Base-by-base conservation (phyloP, 2,329 filamentous ascomycete genomes). In the Blastomyces emzantsi region DNA sequence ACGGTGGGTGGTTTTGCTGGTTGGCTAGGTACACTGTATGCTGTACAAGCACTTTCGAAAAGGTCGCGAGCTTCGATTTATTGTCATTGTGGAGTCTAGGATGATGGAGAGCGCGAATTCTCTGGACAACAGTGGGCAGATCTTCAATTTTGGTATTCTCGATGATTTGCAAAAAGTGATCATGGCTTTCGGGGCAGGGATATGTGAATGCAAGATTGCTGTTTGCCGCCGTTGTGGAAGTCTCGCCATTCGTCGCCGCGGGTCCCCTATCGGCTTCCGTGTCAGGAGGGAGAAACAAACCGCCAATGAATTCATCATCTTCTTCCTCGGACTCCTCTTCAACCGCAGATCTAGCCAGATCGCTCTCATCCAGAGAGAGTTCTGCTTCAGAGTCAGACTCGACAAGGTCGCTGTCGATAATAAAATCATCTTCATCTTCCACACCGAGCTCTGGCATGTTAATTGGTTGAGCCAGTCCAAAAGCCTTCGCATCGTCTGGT, bases 381-480 rank as follows among this genome's bases (percentile, higher is more conserved):
- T 77, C 78, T 41, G 72, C 74, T 58, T 79, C 75, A n/a, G 90
- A 93, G 47, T 87, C 90, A 68, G 87, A 92, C 15, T 92, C 92
- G 43, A 97, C 83, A 19, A 97, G 82, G 71, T 96, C 89, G 66
- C 94, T 90, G 64, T 97, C 93, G 66, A 97, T 87, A 33, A 93
- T 74, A 70, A 97, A 97, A 69, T 97, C 91, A 70, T 97, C 93
- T 73, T 97, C 93, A 69, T 97, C 93, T 67, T 96, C 92, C 43
- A 96, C 87, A 6, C 87, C 90, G 22, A 92, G 70, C 30, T 80
- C 77, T 47, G 73, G 72, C 68, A 72, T 73, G 51, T 70, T 71
- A 33, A 70, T 70, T 55, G 71, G 75, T 64, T 88, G 83, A 8
- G 84, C 85, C 41, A 88, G 76, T 1, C 85, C 85, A 70, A 87